These are phyloP conservation scores for Naganishia kalamii DNA, from an alignment of 768 basidiomycete genomes.

Conservation along the genomic window DNA sequence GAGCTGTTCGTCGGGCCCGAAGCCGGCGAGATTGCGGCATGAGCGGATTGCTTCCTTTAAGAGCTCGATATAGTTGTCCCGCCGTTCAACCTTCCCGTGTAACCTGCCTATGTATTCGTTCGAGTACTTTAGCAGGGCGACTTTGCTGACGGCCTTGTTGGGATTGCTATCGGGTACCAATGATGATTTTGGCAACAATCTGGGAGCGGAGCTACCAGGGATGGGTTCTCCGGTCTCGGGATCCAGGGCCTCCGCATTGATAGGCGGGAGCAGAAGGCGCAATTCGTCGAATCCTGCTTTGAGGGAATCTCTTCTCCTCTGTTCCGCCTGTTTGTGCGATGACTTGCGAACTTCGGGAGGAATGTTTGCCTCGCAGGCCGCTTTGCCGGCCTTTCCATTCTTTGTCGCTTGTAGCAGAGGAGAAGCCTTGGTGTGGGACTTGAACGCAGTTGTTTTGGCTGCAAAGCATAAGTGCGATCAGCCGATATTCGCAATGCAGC, in stretches of 20 bases:
- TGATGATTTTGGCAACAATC: slow-evolving; percentile 67
- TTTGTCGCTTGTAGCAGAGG: slow-evolving; percentile 21
- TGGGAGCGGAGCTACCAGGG: slow-evolving; percentile 81
- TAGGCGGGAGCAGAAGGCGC: slow-evolving; percentile 69
- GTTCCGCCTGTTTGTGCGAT: slow-evolving; percentile 85
- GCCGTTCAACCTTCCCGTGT: slow-evolving; percentile 66
- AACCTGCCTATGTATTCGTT: slow-evolving; percentile 79
- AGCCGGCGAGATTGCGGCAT: slow-evolving; percentile 48
- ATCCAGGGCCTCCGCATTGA: slow-evolving; percentile 63
- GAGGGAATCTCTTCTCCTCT: slow-evolving; percentile 90
- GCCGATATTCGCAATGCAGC: not conserved
- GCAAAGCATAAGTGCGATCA: not conserved
- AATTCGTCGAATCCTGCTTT: slow-evolving; percentile 70
- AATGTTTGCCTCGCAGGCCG: slow-evolving; percentile 26
- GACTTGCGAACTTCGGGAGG: slow-evolving; percentile 45
- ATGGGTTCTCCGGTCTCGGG: slow-evolving; percentile 67
- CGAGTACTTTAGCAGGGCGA: slow-evolving; percentile 81
- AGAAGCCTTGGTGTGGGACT: not conserved
- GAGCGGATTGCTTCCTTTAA: slow-evolving; percentile 63
- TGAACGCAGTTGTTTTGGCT: slow-evolving; percentile 14
- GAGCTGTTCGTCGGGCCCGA: slow-evolving; percentile 19
- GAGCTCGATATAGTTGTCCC: slow-evolving; percentile 68
- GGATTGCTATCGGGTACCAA: slow-evolving; percentile 75
- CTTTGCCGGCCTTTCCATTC: slow-evolving; percentile 24
- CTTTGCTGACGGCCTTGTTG: slow-evolving; percentile 87